These are phyloP conservation scores for Candida gigantensis DNA, from an alignment of 1,139 yeast genomes.

Conservation along the genomic window DNA sequence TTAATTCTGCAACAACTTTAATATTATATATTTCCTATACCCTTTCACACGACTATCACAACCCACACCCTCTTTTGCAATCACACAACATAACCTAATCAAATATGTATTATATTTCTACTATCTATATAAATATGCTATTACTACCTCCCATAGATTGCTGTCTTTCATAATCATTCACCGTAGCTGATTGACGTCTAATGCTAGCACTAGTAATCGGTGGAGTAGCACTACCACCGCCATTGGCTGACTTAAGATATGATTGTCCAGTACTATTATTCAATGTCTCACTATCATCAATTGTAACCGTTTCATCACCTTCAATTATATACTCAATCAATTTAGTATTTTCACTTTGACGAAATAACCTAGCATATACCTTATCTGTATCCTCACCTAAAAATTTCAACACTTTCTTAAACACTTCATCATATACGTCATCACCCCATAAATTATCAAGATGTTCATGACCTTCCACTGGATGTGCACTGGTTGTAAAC, in stretches of 20 bases:
- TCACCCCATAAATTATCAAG: slow-evolving; percentile 88
- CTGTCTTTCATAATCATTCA: slow-evolving; percentile 7
- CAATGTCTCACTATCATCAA: slow-evolving; percentile 6
- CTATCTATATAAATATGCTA: slow-evolving; percentile 7
- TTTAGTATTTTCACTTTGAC: slow-evolving; percentile 6
- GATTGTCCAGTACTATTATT: slow-evolving; percentile 9
- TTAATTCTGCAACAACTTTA: slow-evolving; percentile 1
- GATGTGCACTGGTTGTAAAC: slow-evolving; percentile 35
- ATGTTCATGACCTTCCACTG: slow-evolving; percentile 74
- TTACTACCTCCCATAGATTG: slow-evolving; percentile 6
- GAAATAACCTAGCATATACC: slow-evolving; percentile 13
- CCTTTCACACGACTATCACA: neutral
- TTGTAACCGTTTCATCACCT: slow-evolving; percentile 5
- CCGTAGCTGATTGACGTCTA: neutral
- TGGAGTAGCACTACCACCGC: slow-evolving; percentile 1
- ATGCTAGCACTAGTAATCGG: neutral
- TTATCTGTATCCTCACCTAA: slow-evolving; percentile 26
- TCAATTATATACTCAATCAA: slow-evolving; percentile 15
- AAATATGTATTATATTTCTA: too few relatives aligned
- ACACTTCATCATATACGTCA: slow-evolving; percentile 51
- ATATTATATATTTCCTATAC: neutral
- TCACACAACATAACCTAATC: too few relatives aligned
- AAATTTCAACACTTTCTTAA: slow-evolving; percentile 49
- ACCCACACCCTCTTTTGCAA: slow-evolving; percentile 1
- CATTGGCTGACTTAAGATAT: slow-evolving; percentile 11